phyloP scores from a whole-genome alignment of 768 basidiomycete species.

The Pleurotus tuoliensis region DNA sequence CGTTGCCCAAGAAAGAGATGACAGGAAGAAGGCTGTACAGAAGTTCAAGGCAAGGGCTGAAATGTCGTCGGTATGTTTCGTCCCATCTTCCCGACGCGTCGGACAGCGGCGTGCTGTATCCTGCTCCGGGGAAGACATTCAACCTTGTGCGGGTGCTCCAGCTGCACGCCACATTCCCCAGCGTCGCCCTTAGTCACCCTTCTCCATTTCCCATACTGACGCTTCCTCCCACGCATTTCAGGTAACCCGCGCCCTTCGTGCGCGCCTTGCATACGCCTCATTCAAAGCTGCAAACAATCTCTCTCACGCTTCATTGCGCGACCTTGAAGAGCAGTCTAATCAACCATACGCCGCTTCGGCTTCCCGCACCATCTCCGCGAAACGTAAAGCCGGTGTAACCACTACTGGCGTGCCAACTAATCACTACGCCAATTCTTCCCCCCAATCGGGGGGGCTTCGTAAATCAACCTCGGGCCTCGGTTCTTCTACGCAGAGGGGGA shows the following conservation, averaged over 20 bases:
- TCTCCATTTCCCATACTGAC: conserved; percentile 25
- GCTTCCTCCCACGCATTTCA: conserved; percentile 31
- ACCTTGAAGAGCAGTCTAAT: conserved; percentile 61
- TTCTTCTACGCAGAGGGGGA: conserved; percentile 28
- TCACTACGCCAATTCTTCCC: conserved; percentile 50
- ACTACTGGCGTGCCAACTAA: conserved; percentile 30
- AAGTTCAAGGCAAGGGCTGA: conserved; percentile 79
- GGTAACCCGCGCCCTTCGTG: conserved; percentile 78
- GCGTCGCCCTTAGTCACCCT: background rate
- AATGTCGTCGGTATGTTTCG: conserved; percentile 66
- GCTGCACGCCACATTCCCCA: background rate
- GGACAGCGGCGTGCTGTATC: conserved; percentile 19
- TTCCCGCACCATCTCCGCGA: conserved; percentile 53
- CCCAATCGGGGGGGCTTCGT: conserved; percentile 39
- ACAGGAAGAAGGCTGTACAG: conserved; percentile 63
- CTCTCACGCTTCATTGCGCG: conserved; percentile 59
- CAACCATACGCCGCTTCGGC: conserved; percentile 39
- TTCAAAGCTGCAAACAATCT: conserved; percentile 81
- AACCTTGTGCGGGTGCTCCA: no score
- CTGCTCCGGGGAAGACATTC: background rate
- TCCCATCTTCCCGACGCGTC: conserved; percentile 46
- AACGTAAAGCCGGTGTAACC: conserved; percentile 43
- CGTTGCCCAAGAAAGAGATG: conserved; percentile 46
- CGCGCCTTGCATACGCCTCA: conserved; percentile 78
- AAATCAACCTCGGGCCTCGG: conserved; percentile 42